These are phyloP conservation scores for Parafenestella ontariensis DNA, from an alignment of 2,329 filamentous ascomycete genomes.

Conservation along the genomic window DNA sequence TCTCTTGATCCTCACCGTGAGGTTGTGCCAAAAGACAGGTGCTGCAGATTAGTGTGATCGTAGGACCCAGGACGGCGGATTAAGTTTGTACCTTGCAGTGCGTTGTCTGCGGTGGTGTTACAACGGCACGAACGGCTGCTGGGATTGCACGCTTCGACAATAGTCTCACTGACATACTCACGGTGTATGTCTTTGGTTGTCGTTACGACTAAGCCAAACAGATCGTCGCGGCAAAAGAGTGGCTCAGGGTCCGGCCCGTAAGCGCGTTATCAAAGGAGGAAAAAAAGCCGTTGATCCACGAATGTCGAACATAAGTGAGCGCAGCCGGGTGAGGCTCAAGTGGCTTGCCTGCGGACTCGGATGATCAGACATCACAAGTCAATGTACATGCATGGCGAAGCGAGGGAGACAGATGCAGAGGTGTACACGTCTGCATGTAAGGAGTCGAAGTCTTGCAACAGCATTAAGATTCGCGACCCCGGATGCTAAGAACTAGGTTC, in stretches of 20 bases:
- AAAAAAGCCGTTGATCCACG: background rate
- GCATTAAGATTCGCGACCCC: background rate
- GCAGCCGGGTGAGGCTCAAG: background rate
- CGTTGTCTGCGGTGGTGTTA: conserved; percentile 2
- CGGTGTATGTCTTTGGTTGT: background rate
- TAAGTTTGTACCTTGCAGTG: conserved; percentile 5
- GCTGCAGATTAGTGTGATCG: background rate
- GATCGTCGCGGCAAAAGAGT: conserved; percentile 3
- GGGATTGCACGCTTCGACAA: background rate
- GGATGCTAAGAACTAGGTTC: background rate
- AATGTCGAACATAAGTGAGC: background rate
- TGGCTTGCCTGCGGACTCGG: background rate
- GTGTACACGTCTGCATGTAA: background rate
- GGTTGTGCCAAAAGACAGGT: background rate
- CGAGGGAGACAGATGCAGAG: background rate
- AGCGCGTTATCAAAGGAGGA: background rate
- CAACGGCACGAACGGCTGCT: background rate
- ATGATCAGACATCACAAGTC: background rate
- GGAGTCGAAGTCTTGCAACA: background rate
- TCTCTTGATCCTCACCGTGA: background rate
- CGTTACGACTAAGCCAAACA: background rate
- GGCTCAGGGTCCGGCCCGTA: conserved; percentile 1
- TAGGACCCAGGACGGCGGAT: background rate
- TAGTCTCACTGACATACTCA: background rate
- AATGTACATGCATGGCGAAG: background rate